phyloP scores from a whole-genome alignment of 2,329 filamentous ascomycete genomes.

The Neodidymelliopsis sp. region DNA sequence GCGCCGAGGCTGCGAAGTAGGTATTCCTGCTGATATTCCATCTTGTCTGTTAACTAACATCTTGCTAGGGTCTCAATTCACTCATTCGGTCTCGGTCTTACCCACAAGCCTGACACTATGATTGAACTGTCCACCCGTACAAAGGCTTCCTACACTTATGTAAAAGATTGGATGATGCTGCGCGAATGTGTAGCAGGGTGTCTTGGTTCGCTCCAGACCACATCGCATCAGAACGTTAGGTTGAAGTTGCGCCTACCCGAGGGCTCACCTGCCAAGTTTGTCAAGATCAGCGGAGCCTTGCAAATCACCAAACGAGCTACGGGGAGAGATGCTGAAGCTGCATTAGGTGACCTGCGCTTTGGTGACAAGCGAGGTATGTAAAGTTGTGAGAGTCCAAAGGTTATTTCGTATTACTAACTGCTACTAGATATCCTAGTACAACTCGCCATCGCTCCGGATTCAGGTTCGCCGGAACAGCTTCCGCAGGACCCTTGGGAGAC shows the following conservation, averaged over 20 bases:
- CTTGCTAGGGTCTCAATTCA: slow-evolving; percentile 82
- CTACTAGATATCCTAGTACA: slow-evolving; percentile 85
- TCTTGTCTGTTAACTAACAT: slow-evolving; percentile 22
- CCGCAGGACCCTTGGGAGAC: slow-evolving; percentile 97
- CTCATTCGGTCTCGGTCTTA: slow-evolving; percentile 94
- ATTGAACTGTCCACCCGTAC: slow-evolving; percentile 95
- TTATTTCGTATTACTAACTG: slow-evolving; percentile 18
- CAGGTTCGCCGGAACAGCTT: slow-evolving; percentile 78
- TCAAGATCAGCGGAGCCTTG: slow-evolving; percentile 95
- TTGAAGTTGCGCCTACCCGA: slow-evolving; percentile 92
- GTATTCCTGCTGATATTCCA: slow-evolving; percentile 45
- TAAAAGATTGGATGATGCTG: slow-evolving; percentile 99
- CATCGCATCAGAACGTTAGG: slow-evolving; percentile 98
- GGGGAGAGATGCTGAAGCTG: slow-evolving; percentile 91
- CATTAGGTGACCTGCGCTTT: slow-evolving; percentile 89
- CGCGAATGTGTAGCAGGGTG: slow-evolving; percentile 95
- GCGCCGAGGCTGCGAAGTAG: slow-evolving; percentile 95
- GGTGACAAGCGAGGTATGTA: slow-evolving; percentile 79
- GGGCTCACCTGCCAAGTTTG: slow-evolving; percentile 96
- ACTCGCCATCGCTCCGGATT: slow-evolving; percentile 89
- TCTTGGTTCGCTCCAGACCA: slow-evolving; percentile 86
- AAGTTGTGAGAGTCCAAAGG: neutral
- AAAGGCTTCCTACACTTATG: slow-evolving; percentile 96
- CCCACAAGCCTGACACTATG: slow-evolving; percentile 98
- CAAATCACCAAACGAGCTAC: slow-evolving; percentile 97